Base-by-base conservation (phyloP, 257 asterid genomes). In the Lycium barbarum region DNA sequence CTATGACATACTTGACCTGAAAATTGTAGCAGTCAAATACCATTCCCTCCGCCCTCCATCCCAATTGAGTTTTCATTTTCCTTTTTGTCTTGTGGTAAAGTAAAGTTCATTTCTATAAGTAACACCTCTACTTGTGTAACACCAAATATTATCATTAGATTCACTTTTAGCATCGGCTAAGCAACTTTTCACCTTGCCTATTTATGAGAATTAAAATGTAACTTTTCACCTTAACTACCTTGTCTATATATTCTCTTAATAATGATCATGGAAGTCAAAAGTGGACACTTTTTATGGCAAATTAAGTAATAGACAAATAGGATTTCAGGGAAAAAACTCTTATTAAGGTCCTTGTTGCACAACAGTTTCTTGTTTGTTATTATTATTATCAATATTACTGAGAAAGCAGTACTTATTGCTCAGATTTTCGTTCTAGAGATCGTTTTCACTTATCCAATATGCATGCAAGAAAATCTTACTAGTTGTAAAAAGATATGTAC, bases 31-130 rank as follows among this genome's bases (percentile, higher is more conserved):
- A 74, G 61, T 51, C 81, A 22, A 13, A 12, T 49, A 74, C 81
- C 81, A 74, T 49, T 74, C 14, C 62, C 81, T 76, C 22, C 4
- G 43, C n/a, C 11, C 59, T 73, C 59, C 80, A 73, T 73, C 80
- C 80, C 12, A 49, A 74, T 22, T 49, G 13, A 22, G 13, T 45
- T 73, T 59, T 47, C 38, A 45, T 45, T 76, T 51, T 2, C 45
- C 80, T 22, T 74, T 26, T 33, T 20, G 38, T 6, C 45, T 26
- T 76, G 62, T 7, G 8, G 13, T 78, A 33, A 49, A 78, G 49
- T n/a, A 53, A 53, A 53, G 49, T 53, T 78, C 82, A 53, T 17
- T 26, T 53, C 15, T 78, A 33, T 38, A 9, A 26, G 47, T 53
- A 3, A 26, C 82, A 20, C 20, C 0, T 45, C 26, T 63, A 66